Evolutionary conservation across 768 basidiomycete genomes (phyloP).

Genomic region (Saitozyma sp.): DNA sequence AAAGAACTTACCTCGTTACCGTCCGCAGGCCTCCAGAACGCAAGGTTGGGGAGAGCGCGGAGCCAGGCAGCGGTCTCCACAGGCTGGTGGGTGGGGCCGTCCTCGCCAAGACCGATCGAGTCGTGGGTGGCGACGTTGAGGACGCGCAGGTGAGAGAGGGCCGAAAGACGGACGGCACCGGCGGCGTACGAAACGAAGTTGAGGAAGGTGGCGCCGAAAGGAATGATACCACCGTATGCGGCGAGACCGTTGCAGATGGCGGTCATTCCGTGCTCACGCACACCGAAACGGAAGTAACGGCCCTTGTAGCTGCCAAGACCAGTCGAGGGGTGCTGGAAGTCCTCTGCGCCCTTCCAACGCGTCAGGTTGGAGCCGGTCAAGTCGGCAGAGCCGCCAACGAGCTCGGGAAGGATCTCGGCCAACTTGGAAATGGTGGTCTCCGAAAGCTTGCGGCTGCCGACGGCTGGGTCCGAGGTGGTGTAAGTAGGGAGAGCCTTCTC

Average conservation of each 20-base stretch:
- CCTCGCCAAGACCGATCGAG: slow-evolving; percentile 78
- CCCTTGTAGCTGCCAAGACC: slow-evolving; percentile 80
- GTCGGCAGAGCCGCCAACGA: slow-evolving; percentile 84
- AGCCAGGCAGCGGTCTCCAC: slow-evolving; percentile 83
- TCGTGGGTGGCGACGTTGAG: slow-evolving; percentile 98
- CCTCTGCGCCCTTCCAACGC: slow-evolving; percentile 60
- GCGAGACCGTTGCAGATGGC: slow-evolving; percentile 88
- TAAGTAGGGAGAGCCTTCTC: slow-evolving; percentile 81
- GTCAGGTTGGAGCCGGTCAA: slow-evolving; percentile 90
- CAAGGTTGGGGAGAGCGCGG: slow-evolving; percentile 85
- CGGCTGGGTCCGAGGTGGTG: slow-evolving; percentile 76
- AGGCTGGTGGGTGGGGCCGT: slow-evolving; percentile 95
- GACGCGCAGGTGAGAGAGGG: slow-evolving; percentile 82
- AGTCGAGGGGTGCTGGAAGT: slow-evolving; percentile 89
- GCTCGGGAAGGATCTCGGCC: slow-evolving; percentile 73
- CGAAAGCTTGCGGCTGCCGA: slow-evolving; percentile 88
- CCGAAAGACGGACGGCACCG: slow-evolving; percentile 87
- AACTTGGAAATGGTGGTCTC: slow-evolving; percentile 82
- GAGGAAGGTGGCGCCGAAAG: slow-evolving; percentile 88
- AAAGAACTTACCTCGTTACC: slow-evolving; percentile 67
- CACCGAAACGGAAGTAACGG: slow-evolving; percentile 92
- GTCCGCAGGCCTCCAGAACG: slow-evolving; percentile 78
- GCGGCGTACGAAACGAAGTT: slow-evolving; percentile 94
- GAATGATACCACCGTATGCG: slow-evolving; percentile 88
- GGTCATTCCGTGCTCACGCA: slow-evolving; percentile 96